Evolutionary conservation across 148 eudicot genomes (phyloP).

Genomic region (Nepenthes mirabilis): DNA sequence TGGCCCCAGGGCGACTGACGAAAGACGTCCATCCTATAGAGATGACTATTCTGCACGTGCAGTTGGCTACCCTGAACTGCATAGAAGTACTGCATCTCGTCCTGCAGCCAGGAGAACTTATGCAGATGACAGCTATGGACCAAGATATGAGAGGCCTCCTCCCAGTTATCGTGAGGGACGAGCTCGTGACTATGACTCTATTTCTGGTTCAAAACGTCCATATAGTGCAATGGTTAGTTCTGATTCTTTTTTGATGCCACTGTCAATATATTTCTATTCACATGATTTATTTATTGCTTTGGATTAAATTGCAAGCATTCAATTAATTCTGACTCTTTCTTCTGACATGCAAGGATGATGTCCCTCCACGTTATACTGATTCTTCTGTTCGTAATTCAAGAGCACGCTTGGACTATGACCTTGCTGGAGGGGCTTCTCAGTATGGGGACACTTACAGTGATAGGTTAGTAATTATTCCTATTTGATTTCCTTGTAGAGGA

Average conservation of each 20-base stretch:
- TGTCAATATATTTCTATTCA: not conserved
- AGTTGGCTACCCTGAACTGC: conserved; percentile 59
- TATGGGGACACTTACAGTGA: conserved; percentile 73
- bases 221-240: conserved; percentile 60
- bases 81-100: conserved; percentile 48
- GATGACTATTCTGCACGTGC: conserved; percentile 66
- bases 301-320: not conserved
- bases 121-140: conserved; percentile 62
- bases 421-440: conserved; percentile 51
- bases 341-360: conserved; percentile 50
- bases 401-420: conserved; percentile 84
- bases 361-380: conserved; percentile 70
- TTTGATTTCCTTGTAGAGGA: not conserved
- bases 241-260: not conserved
- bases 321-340: not conserved
- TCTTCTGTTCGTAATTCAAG: conserved; percentile 69
- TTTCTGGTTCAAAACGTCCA: conserved; percentile 82
- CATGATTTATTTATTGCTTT: not conserved
- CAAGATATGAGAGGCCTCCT: conserved; percentile 82
- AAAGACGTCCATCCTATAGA: conserved; percentile 65
- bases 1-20: conserved; percentile 49
- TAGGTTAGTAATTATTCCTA: conserved; percentile 31
- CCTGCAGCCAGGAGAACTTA: conserved; percentile 61
- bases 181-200: conserved; percentile 65
- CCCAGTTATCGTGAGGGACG: conserved; percentile 76